A percentile compares a stretch with the other conserved stretches of the same genome.
These are phyloP conservation scores for Danielia reshetovae DNA, from an alignment of 805 yeast genomes.

Conservation along the genomic window DNA sequence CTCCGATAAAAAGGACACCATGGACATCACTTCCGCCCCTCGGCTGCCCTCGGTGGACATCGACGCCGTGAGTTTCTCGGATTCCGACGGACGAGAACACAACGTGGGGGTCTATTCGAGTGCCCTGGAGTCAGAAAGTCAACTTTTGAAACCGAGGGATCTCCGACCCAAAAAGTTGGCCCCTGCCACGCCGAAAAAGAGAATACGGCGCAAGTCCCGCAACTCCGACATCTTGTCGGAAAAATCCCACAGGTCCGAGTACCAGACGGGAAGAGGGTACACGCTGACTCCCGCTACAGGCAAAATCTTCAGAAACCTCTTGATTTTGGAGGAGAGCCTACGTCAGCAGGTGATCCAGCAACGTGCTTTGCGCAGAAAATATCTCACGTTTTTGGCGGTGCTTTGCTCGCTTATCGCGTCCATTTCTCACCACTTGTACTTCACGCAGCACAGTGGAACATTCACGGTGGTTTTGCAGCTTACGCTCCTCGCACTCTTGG, in stretches of 20 bases:
- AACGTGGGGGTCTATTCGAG: constrained; percentile 13
- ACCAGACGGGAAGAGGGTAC: constrained; percentile 14
- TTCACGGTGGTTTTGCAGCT: constrained; percentile 46
- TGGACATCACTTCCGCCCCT: constrained; percentile 2
- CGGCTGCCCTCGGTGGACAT: constrained; percentile 3
- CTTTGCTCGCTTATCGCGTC: constrained; percentile 40
- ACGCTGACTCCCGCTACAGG: constrained; percentile 48
- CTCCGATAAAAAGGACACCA: not conserved
- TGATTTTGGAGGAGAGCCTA: constrained; percentile 81
- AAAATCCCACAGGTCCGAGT: constrained; percentile 13
- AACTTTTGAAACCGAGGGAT: constrained; percentile 7
- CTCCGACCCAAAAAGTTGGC: constrained; percentile 4
- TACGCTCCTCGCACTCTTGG: constrained; percentile 53
- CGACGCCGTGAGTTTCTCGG: constrained; percentile 5
- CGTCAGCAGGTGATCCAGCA: constrained; percentile 79
- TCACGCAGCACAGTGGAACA: constrained; percentile 19
- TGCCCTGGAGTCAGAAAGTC: constrained; percentile 17
- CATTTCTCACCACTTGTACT: constrained; percentile 35
- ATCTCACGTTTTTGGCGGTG: constrained; percentile 47
- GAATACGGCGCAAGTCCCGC: constrained; percentile 12
- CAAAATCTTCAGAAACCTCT: constrained; percentile 73
- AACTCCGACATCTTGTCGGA: constrained; percentile 14
- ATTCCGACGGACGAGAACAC: constrained; percentile 5
- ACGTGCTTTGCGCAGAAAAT: constrained; percentile 58
- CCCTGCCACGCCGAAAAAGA: constrained; percentile 4